Evolutionary conservation across 768 basidiomycete species (phyloP).

Genomic region (Chlorophyllum brunneum): DNA sequence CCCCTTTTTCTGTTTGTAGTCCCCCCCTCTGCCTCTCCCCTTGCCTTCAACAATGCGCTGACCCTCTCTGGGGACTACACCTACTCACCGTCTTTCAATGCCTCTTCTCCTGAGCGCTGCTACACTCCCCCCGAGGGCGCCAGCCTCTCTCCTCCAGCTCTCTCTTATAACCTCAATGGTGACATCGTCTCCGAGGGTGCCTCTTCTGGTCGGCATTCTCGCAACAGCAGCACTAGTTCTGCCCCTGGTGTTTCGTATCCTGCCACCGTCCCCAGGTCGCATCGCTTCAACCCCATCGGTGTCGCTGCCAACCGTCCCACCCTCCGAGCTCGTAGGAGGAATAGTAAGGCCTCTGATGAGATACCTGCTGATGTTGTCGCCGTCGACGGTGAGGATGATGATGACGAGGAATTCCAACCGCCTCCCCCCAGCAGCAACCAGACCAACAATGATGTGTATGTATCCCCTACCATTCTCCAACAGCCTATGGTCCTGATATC

Average conservation of each 20-base stretch:
- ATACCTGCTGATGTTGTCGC: constrained; percentile 24
- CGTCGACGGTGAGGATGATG: constrained; percentile 42
- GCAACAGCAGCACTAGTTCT: constrained; percentile 61
- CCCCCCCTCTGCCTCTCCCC: constrained; percentile 54
- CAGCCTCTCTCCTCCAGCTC: constrained; percentile 67
- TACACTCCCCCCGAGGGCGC: constrained; percentile 64
- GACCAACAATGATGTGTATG: constrained; percentile 50
- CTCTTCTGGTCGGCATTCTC: constrained; percentile 61
- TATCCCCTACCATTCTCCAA: constrained; percentile 7
- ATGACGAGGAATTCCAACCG: constrained; percentile 73
- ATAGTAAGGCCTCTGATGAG: constrained; percentile 56
- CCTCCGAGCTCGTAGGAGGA: constrained; percentile 42
- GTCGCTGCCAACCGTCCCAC: constrained; percentile 54
- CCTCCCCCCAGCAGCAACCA: constrained; percentile 31
- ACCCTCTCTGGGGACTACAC: constrained; percentile 54
- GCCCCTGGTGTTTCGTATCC: constrained; percentile 45
- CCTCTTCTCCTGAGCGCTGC: constrained; percentile 57
- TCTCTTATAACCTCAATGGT: constrained; percentile 62
- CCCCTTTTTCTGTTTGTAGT: constrained; percentile 32
- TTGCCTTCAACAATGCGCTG: constrained; percentile 55
- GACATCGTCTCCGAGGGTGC: constrained; percentile 74
- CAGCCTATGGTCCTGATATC: constrained; percentile 4
- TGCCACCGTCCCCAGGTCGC: constrained; percentile 67
- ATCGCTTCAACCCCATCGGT: constrained; percentile 76
- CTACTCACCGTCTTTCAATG: constrained; percentile 49